Percentiles rank a stretch among this genome's conserved stretches.
phyloP scores from a whole-genome alignment of 345 rosid genomes.

The Anastatica hierochuntica region DNA sequence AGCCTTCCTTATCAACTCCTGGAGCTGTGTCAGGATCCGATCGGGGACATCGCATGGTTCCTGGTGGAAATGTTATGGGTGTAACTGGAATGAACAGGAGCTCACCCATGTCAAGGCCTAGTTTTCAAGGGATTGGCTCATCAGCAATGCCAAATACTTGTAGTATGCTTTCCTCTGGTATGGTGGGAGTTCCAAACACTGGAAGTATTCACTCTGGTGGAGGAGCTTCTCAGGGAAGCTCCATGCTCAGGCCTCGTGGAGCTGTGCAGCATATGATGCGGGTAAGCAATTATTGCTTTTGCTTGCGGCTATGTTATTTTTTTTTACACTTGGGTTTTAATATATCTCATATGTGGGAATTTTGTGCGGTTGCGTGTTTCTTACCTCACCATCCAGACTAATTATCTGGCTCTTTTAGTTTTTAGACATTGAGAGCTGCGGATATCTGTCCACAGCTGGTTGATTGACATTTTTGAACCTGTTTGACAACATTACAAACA shows the following conservation, averaged over 20 bases:
- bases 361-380: no score
- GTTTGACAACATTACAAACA: not conserved
- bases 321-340: no score
- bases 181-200: slow-evolving; percentile 51
- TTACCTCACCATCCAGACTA: no score
- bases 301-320: no score
- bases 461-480: not conserved
- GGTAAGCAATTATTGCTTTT: slow-evolving; percentile 34
- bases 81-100: slow-evolving; percentile 48
- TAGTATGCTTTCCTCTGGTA: slow-evolving; percentile 46
- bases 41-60: slow-evolving; percentile 39
- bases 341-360: no score
- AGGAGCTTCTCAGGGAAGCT: slow-evolving; percentile 52
- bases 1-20: slow-evolving; percentile 49
- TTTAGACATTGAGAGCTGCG: no score
- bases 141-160: slow-evolving; percentile 50
- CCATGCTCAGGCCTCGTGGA: slow-evolving; percentile 63
- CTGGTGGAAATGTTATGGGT: slow-evolving; percentile 59
- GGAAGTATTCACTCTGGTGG: slow-evolving; percentile 51
- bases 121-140: slow-evolving; percentile 57
- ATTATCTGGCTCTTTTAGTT: not conserved
- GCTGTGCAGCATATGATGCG: slow-evolving; percentile 49
- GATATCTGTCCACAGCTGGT: not conserved
- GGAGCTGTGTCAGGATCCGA: slow-evolving; percentile 59
- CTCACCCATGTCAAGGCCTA: slow-evolving; percentile 64